A percentile compares a stretch with the other conserved stretches of the same genome.
Conservation (phyloP, 2,329 filamentous ascomycete species). For the Shiraia sp. region DNA sequence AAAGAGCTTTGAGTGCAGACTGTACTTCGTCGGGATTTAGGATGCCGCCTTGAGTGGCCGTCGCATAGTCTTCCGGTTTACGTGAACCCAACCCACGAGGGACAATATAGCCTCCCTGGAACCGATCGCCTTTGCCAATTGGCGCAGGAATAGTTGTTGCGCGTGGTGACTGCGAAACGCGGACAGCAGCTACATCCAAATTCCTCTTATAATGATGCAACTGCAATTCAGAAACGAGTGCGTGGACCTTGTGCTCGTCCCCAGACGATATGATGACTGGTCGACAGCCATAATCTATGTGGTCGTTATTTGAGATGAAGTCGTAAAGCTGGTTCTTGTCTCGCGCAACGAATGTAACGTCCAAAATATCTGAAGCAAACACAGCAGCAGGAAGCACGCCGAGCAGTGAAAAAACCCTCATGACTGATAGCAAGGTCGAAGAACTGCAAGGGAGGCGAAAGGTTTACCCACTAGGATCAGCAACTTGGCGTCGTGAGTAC, state of each 20-base stretch:
- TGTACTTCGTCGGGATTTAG: too few species aligned
- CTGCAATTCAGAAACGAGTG: constrained; percentile 31
- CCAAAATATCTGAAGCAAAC: constrained; percentile 32
- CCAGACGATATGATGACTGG: constrained; percentile 32
- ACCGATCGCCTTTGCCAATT: too few species aligned
- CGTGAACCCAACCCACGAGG: too few species aligned
- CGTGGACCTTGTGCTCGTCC: constrained; percentile 37
- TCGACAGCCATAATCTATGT: constrained; percentile 42
- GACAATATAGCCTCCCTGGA: too few species aligned
- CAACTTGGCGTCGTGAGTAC: too few species aligned
- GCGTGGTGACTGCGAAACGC: constrained; percentile 11
- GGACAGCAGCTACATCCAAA: constrained; percentile 25
- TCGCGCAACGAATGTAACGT: constrained; percentile 37
- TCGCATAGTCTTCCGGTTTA: too few species aligned
- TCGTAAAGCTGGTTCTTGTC: constrained; percentile 30
- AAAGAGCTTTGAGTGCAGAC: too few species aligned
- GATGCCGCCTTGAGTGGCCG: too few species aligned
- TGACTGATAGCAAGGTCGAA: constrained; percentile 9
- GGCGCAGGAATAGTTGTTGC: too few species aligned
- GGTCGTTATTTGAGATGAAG: constrained; percentile 33
- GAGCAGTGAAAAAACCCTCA: constrained; percentile 33
- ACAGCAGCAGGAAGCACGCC: constrained; percentile 27
- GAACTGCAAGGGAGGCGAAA: too few species aligned
- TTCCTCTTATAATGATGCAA: constrained; percentile 25
- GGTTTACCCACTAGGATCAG: too few species aligned